phyloP scores from a whole-genome alignment of 2,329 filamentous ascomycete genomes.

The Aphanoascus verrucosus region DNA sequence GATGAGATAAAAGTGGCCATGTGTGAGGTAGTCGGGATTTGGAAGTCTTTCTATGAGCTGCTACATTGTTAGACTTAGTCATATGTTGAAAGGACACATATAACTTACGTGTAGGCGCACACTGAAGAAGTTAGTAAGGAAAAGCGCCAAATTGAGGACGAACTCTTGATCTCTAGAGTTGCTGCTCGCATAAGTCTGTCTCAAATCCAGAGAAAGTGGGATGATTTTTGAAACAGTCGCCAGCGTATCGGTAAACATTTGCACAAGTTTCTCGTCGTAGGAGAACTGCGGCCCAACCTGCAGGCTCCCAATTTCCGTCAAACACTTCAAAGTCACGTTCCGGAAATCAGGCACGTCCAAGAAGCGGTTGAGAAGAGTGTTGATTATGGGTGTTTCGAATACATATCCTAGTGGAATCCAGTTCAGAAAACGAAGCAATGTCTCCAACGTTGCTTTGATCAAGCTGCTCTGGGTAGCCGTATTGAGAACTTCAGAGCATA shows the following conservation, averaged over 20 bases:
- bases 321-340: constrained; percentile 89
- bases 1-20: constrained; percentile 96
- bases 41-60: constrained; percentile 90
- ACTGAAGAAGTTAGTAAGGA: constrained; percentile 93
- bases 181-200: constrained; percentile 80
- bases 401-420: constrained; percentile 99
- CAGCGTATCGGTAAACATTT: constrained; percentile 97
- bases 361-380: constrained; percentile 85
- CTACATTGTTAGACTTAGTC: constrained; percentile 12
- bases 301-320: constrained; percentile 92
- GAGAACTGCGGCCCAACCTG: constrained; percentile 65
- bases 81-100: constrained; percentile 15
- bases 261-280: constrained; percentile 90
- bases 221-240: constrained; percentile 90
- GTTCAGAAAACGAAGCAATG: constrained; percentile 89
- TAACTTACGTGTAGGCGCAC: constrained; percentile 68
- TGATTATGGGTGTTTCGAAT: constrained; percentile 93
- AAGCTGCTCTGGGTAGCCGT: constrained; percentile 80
- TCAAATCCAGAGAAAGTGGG: constrained; percentile 78
- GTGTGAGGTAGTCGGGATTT: constrained; percentile 86
- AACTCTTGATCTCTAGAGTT: constrained; percentile 94
- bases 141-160: constrained; percentile 89
- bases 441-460: constrained; percentile 94
- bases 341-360: constrained; percentile 89
- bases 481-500: constrained; percentile 89